Percentiles rank a stretch among this genome's conserved stretches.
Conservation (phyloP, 495 filamentous ascomycete genomes). For the Astrocystis sublimbata region DNA sequence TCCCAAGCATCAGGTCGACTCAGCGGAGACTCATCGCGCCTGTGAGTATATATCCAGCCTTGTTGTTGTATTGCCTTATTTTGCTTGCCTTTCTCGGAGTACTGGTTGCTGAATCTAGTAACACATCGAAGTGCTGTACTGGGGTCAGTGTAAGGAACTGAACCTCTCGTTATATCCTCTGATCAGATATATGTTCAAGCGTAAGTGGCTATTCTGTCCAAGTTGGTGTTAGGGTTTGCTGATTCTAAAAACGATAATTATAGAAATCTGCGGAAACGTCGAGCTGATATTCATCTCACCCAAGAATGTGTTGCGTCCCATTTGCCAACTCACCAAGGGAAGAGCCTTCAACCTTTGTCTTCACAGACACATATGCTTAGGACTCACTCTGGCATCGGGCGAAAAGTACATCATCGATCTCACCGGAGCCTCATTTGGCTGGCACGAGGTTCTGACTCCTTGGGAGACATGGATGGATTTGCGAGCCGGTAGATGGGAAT, state of each 20-base stretch:
- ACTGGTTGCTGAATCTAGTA: not conserved
- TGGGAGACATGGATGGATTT: constrained; percentile 1
- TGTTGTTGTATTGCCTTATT: not conserved
- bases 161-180: not conserved
- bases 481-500: not conserved
- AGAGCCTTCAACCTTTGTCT: constrained; percentile 10
- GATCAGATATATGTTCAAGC: constrained; percentile 5
- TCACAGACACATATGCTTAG: not conserved
- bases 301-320: constrained; percentile 5
- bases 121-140: not conserved
- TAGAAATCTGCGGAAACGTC: constrained; percentile 5
- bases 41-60: not conserved
- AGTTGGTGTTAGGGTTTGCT: not conserved
- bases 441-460: constrained; percentile 10
- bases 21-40: not conserved
- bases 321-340: not conserved
- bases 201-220: constrained; percentile 3
- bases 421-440: not conserved
- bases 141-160: constrained; percentile 4
- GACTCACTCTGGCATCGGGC: not conserved
- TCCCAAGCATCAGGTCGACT: not conserved
- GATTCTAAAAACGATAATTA: not conserved
- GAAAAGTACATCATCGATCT: constrained; percentile 17
- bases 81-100: not conserved
- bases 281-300: not conserved